Base-by-base conservation (phyloP, 164 flowering plant genomes). In the Chimonanthus praecox region DNA sequence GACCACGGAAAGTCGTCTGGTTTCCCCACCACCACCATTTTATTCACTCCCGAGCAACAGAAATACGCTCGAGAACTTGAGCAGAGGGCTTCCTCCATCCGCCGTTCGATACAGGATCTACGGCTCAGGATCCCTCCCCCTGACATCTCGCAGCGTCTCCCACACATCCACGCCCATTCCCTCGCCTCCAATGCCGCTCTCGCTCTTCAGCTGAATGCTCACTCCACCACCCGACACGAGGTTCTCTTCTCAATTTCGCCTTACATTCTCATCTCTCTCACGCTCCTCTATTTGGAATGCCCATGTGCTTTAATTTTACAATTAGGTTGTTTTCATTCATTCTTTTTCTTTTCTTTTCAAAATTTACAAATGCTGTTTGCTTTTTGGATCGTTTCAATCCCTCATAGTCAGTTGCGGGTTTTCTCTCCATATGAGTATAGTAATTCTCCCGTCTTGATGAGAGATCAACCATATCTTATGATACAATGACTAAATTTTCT, bases 151-250 rank as follows among this genome's bases (percentile, higher is more conserved):
- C 92, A 90, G 71, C 94, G 97, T 67, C 97, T 94, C 16, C 97
- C 97, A 51, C 90, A 92, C 76, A 88, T 94, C 72, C 97, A 90
- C 72, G 99, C 99, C 54, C 97, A 92, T 73, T 89, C 97, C 65
- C 83, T 92, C 64, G 97, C 99, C 72, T 94, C 97, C 70, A 90
- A 87, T 71, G 92, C 94, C 21, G 97, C 88, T 69, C 93, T 94
- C 7, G 87, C 92, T 21, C 88, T 88, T 68, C 97, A 94, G 70
- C 78, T 89, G 72, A 88, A 87, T 73, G 75, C 97, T 68, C 97
- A 94, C 78, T 90, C 92, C 49, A 20, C 93, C 69, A 94, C 99
- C 63, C 89, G 89, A 8, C 80, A 89, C 67, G 88, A 92, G 90
- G 98, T 92, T 49, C 18, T 7, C 43, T 66, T 16, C n/a, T 18